Evolutionary conservation across 768 basidiomycete species (phyloP), one percentile per base, ranked within the genome.

Genomic region (Mycena galopus): DNA sequence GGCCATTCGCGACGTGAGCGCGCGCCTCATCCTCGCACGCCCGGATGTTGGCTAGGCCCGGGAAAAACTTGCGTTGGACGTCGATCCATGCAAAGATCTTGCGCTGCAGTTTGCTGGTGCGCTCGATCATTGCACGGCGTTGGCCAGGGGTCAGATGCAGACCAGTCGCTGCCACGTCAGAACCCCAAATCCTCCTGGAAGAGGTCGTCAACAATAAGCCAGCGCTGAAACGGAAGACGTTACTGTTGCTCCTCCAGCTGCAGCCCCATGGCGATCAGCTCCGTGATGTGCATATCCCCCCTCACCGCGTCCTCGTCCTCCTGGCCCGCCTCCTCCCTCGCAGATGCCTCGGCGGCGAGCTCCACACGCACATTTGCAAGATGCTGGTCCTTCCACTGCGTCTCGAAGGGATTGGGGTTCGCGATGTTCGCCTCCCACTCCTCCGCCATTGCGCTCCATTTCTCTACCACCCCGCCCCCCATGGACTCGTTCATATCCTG

Each of bases 201-300:
- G n/a, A n/a, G n/a, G n/a, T n/a, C n/a, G n/a, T n/a, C n/a, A n/a
- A n/a, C n/a, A n/a, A n/a, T n/a, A n/a, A n/a, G n/a, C n/a, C n/a
- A n/a, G n/a, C n/a, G n/a, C n/a, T n/a, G n/a, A n/a, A n/a, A n/a
- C n/a, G n/a, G n/a, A n/a, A n/a, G n/a, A n/a, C n/a, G n/a, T n/a
- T 23, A 62, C 75, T 76, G 75, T n/a, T 73, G 47, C 2, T 64
- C 73, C 56, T 77, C 76, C 29, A 76, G 29, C 16, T 74, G 47
- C 9, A 76, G 55, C 27, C 76, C 71, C 19, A 68, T 58, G 3
- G 42, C 55, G 3, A n/a, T n/a, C n/a, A n/a, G n/a, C n/a, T n/a
- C n/a, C n/a, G n/a, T n/a, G n/a, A n/a, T n/a, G n/a, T n/a, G 66
- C 25, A 67, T 60, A 19, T 77, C 73, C 14, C 44, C 32, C 35